phyloP scores from a whole-genome alignment of 108 stramenopile species.

The Nannochloropsis oceanica region DNA sequence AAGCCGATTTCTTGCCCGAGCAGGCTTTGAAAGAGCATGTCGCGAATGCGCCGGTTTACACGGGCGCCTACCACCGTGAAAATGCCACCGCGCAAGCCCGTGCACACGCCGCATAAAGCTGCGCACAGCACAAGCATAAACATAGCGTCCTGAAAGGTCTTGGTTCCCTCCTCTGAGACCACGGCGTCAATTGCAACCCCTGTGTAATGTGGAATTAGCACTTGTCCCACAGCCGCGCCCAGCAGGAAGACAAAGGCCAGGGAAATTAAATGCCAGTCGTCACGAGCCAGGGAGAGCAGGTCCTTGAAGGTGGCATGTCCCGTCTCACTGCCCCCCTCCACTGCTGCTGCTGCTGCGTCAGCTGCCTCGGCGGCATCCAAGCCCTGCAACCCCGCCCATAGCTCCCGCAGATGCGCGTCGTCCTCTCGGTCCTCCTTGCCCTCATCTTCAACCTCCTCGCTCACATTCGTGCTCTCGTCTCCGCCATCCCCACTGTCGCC shows the following conservation, averaged over 20 bases:
- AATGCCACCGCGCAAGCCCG: slow-evolving; percentile 51
- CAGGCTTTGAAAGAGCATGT: slow-evolving; percentile 50
- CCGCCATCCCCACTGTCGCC: background rate
- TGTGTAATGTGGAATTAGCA: slow-evolving; percentile 31
- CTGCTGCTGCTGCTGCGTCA: background rate
- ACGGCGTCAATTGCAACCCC: slow-evolving; percentile 20
- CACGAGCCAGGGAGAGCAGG: background rate
- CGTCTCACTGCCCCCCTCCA: background rate
- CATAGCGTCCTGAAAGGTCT: background rate
- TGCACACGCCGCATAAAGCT: slow-evolving; percentile 39
- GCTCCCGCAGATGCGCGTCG: background rate
- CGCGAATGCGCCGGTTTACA: slow-evolving; percentile 50
- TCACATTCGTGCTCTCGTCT: background rate
- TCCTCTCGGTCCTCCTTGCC: background rate
- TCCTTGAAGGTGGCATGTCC: slow-evolving; percentile 2
- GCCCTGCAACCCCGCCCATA: background rate
- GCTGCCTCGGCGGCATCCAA: background rate
- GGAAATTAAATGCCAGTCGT: slow-evolving; percentile 16
- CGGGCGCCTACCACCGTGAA: slow-evolving; percentile 56
- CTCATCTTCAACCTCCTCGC: background rate
- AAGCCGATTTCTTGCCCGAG: slow-evolving; percentile 46
- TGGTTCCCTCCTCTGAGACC: background rate
- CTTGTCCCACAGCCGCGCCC: slow-evolving; percentile 13
- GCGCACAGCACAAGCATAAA: background rate
- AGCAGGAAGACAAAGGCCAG: slow-evolving; percentile 4